Percentiles rank a stretch among this genome's conserved stretches.
phyloP scores from a whole-genome alignment of 345 rosid genomes.

The Populus euphratica region DNA sequence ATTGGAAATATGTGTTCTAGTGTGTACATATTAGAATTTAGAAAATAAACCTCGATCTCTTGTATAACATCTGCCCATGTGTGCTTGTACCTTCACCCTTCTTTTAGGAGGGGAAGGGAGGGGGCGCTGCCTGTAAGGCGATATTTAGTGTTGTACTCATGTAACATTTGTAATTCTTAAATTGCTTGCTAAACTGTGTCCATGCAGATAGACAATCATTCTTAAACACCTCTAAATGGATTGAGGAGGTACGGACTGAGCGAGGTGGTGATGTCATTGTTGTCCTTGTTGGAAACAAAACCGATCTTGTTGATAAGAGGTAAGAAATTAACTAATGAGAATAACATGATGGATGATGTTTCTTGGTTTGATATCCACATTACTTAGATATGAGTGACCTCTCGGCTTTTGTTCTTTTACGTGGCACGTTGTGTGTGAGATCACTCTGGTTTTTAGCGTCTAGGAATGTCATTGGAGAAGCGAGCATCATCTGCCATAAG shows the following conservation, averaged over 20 bases:
- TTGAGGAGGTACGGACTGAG: slow-evolving; percentile 86
- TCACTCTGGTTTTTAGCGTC: too few species aligned
- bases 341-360: background rate
- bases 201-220: slow-evolving; percentile 79
- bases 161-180: background rate
- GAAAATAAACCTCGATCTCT: background rate
- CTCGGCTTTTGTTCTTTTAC: too few species aligned
- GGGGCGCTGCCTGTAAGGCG: background rate
- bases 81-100: too few species aligned
- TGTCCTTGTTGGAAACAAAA: slow-evolving; percentile 88
- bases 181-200: slow-evolving; percentile 7
- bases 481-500: too few species aligned
- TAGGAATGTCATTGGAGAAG: too few species aligned
- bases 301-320: slow-evolving; percentile 54
- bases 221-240: slow-evolving; percentile 88
- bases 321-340: slow-evolving; percentile 1
- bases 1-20: background rate
- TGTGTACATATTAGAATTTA: background rate
- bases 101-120: too few species aligned
- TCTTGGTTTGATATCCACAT: too few species aligned
- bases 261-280: slow-evolving; percentile 85
- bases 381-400: too few species aligned
- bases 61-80: too few species aligned
- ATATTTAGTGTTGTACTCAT: background rate
- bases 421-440: too few species aligned